phyloP scores from a whole-genome alignment of 805 yeast species.

The Torulaspora indica region DNA sequence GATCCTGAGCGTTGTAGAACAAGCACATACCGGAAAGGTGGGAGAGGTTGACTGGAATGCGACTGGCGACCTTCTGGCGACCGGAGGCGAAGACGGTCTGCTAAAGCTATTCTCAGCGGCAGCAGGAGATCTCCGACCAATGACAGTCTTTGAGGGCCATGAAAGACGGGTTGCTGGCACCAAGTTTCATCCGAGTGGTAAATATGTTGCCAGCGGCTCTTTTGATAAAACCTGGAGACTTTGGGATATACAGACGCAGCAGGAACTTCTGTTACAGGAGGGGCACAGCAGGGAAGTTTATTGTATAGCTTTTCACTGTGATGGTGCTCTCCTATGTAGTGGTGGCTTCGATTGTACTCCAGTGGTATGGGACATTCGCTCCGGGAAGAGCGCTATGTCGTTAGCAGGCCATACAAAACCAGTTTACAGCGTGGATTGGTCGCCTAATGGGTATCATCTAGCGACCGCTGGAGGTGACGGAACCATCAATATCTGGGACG shows the following conservation, averaged over 20 bases:
- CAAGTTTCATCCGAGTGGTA: conserved; percentile 61
- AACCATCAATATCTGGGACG: conserved; percentile 78
- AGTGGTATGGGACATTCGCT: conserved; percentile 79
- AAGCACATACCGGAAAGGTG: conserved; percentile 53
- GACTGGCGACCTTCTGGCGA: conserved; percentile 31
- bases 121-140: conserved; percentile 20
- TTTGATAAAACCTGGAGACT: conserved; percentile 83
- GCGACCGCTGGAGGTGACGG: conserved; percentile 87
- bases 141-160: conserved; percentile 40
- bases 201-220: conserved; percentile 62
- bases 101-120: conserved; percentile 38
- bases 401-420: conserved; percentile 69
- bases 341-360: conserved; percentile 76
- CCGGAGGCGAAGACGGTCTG: conserved; percentile 46
- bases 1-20: conserved; percentile 16
- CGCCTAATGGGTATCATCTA: conserved; percentile 66
- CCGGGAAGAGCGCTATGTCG: conserved; percentile 59
- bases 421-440: conserved; percentile 67
- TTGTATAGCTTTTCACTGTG: conserved; percentile 58
- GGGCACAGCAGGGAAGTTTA: conserved; percentile 79
- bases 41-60: conserved; percentile 68
- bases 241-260: conserved; percentile 61
- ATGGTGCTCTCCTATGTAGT: conserved; percentile 70
- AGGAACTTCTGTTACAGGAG: conserved; percentile 64
- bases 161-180: conserved; percentile 55